Evolutionary conservation across 1,284 basidiomycete genomes (phyloP).

Genomic region (Malassezia sp.): DNA sequence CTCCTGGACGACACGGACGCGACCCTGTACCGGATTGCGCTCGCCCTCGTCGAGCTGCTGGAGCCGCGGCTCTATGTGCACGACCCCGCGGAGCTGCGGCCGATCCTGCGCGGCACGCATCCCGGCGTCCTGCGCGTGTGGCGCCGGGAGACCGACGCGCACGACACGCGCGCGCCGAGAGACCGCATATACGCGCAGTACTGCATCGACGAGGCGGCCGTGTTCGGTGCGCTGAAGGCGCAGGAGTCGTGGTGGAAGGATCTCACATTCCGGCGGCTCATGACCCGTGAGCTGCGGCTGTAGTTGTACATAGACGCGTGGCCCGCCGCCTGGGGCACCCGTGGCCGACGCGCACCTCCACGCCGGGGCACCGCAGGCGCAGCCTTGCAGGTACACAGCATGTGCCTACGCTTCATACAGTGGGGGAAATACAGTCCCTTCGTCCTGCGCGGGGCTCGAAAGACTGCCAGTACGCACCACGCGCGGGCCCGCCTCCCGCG

Average conservation of each 20-base stretch:
- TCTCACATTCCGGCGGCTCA: constrained; percentile 26
- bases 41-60: constrained; percentile 33
- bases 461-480: too few species aligned
- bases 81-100: constrained; percentile 26
- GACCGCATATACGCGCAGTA: constrained; percentile 43
- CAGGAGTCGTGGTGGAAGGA: constrained; percentile 40
- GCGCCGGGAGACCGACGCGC: constrained; percentile 17
- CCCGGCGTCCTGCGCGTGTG: constrained; percentile 29
- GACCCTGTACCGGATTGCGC: constrained; percentile 28
- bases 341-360: too few species aligned
- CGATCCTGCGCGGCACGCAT: constrained; percentile 29
- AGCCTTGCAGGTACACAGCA: not conserved
- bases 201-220: constrained; percentile 24
- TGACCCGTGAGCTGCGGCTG: constrained; percentile 32
- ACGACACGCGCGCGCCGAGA: constrained; percentile 11
- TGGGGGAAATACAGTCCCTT: constrained; percentile 6
- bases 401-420: constrained; percentile 12
- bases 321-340: too few species aligned
- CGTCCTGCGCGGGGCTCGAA: not conserved
- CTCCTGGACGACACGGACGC: constrained; percentile 33
- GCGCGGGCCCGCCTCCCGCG: too few species aligned
- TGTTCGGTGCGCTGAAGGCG: constrained; percentile 29
- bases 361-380: too few species aligned
- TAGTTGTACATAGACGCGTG: not conserved
- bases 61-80: constrained; percentile 34